Percentiles rank a stretch among this genome's conserved stretches.
Conservation (phyloP, 2,329 filamentous ascomycete species). For the Colletotrichum sp. region DNA sequence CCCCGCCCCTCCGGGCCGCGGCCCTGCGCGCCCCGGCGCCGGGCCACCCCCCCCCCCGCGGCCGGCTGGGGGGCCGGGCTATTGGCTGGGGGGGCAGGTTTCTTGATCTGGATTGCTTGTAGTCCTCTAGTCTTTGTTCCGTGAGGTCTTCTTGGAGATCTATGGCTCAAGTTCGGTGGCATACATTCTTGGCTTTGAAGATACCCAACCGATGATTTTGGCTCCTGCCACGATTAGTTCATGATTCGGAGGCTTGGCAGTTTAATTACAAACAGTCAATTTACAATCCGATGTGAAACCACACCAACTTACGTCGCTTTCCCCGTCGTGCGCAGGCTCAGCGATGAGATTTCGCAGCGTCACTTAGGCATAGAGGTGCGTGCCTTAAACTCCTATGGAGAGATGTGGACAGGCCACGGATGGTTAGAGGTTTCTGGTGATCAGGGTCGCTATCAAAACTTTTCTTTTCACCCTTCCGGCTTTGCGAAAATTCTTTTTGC, state of each 20-base stretch:
- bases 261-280: fast-evolving
- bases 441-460: background rate
- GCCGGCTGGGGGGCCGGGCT: too few species aligned
- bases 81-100: background rate
- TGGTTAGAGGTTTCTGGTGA: background rate
- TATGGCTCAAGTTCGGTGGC: background rate
- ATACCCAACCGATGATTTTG: background rate
- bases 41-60: too few species aligned
- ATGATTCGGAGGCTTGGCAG: background rate
- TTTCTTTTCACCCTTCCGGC: background rate
- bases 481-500: background rate
- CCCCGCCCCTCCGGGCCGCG: too few species aligned
- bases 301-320: background rate
- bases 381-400: background rate
- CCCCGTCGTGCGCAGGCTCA: fast-evolving
- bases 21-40: too few species aligned
- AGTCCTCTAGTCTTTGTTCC: fast-evolving
- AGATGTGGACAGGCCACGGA: background rate
- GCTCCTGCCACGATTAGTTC: background rate
- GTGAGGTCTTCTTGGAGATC: background rate
- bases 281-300: background rate
- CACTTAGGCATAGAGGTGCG: background rate
- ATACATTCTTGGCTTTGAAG: background rate
- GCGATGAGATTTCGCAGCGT: background rate
- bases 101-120: background rate